phyloP scores from a whole-genome alignment of 306 rosid species.

The Acacia crassicarpa region DNA sequence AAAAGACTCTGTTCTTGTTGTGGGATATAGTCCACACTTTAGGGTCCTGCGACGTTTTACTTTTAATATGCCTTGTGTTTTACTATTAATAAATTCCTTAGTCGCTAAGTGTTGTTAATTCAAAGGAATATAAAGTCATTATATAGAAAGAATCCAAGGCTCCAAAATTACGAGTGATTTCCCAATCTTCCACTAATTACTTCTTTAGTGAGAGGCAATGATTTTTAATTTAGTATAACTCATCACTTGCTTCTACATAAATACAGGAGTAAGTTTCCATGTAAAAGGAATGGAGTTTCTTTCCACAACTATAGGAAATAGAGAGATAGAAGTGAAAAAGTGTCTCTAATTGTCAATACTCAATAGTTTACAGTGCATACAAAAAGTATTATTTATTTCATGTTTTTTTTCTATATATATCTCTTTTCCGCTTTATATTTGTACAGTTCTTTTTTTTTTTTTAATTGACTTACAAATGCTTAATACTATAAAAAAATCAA shows the following conservation, averaged over 20 bases:
- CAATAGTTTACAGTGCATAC: background rate
- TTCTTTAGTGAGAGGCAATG: background rate
- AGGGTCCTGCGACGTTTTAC: background rate
- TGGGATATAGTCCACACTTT: background rate
- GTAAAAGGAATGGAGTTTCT: background rate
- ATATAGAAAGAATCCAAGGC: background rate
- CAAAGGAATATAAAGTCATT: background rate
- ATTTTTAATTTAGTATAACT: background rate
- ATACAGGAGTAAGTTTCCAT: background rate
- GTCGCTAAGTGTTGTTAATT: background rate
- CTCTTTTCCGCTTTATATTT: too few species aligned
- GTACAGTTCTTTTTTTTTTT: too few species aligned
- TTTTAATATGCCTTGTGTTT: background rate
- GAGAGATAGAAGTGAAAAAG: background rate
- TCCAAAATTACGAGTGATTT: background rate
- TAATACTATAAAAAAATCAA: too few species aligned
- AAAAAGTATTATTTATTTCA: too few species aligned
- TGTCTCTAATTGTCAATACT: background rate
- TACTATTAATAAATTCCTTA: background rate
- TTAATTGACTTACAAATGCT: too few species aligned
- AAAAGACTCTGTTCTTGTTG: background rate
- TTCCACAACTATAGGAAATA: background rate
- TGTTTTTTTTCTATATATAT: too few species aligned
- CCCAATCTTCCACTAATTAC: background rate
- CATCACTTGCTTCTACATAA: background rate